phyloP scores from a whole-genome alignment of 345 rosid genomes.

The Salix suchowensis region DNA sequence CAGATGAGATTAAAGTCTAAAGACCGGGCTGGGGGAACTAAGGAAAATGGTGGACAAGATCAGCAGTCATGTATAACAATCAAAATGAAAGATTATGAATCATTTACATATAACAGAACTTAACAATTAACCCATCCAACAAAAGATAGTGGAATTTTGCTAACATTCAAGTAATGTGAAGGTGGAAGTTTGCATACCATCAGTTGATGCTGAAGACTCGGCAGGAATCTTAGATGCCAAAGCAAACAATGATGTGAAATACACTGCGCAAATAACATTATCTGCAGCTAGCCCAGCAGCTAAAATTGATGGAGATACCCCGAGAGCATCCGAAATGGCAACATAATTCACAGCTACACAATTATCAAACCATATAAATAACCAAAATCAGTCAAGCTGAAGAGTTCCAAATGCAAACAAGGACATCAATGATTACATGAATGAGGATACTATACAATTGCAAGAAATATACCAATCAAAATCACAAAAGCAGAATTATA shows the following conservation, averaged over 20 bases:
- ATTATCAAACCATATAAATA: background rate
- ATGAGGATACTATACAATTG: too few relatives aligned
- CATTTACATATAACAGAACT: background rate
- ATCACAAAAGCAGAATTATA: slow-evolving; percentile 1
- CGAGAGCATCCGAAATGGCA: slow-evolving; percentile 73
- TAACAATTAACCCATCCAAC: background rate
- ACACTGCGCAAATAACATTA: slow-evolving; percentile 81
- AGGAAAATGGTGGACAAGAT: background rate
- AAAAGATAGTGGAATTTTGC: background rate
- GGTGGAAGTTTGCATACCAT: slow-evolving; percentile 30
- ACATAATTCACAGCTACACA: slow-evolving; percentile 74
- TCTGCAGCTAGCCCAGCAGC: slow-evolving; percentile 88
- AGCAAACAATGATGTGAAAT: slow-evolving; percentile 74
- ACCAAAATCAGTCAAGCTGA: background rate
- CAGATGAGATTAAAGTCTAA: too few relatives aligned
- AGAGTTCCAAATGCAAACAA: background rate
- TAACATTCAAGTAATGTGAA: slow-evolving; percentile 1
- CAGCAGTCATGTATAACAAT: background rate
- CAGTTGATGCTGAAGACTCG: slow-evolving; percentile 41
- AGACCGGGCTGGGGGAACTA: background rate
- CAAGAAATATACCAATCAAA: too few relatives aligned
- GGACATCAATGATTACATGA: too few relatives aligned
- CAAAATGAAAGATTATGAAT: background rate
- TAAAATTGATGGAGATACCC: slow-evolving; percentile 59
- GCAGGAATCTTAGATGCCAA: slow-evolving; percentile 69